Evolutionary conservation across 352 stramenopile genomes (phyloP).

Genomic region (Pythium scleroteichum): DNA sequence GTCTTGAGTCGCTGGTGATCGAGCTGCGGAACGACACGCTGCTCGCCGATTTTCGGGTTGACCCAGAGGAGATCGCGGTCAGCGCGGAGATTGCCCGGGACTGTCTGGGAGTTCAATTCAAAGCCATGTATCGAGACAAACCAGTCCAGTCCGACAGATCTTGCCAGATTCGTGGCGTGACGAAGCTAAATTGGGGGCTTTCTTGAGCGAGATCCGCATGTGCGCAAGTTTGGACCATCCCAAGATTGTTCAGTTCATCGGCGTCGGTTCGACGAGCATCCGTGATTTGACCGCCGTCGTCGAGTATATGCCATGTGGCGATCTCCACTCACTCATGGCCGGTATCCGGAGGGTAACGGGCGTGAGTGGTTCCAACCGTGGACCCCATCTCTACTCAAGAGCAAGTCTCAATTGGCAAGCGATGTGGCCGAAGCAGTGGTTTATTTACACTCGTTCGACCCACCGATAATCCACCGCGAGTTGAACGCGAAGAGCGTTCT

Average conservation of each 20-base stretch:
- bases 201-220: constrained; percentile 4
- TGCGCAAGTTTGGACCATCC: constrained; percentile 1
- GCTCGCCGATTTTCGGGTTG: not conserved
- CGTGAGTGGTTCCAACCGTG: not conserved
- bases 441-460: not conserved
- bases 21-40: not conserved
- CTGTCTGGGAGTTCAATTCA: not conserved
- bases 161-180: not conserved
- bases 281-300: not conserved
- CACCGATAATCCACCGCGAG: not conserved
- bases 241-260: constrained; percentile 4
- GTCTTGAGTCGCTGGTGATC: not conserved
- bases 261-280: not conserved
- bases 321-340: not conserved
- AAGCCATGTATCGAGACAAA: not conserved
- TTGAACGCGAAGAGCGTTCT: not conserved
- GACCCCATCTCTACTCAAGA: not conserved
- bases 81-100: not conserved
- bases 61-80: not conserved
- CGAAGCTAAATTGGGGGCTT: not conserved
- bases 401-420: not conserved
- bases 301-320: not conserved
- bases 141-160: not conserved
- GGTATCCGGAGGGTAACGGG: not conserved
- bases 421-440: not conserved